phyloP scores from a whole-genome alignment of 1,139 yeast genomes.

The Candida sp. region DNA sequence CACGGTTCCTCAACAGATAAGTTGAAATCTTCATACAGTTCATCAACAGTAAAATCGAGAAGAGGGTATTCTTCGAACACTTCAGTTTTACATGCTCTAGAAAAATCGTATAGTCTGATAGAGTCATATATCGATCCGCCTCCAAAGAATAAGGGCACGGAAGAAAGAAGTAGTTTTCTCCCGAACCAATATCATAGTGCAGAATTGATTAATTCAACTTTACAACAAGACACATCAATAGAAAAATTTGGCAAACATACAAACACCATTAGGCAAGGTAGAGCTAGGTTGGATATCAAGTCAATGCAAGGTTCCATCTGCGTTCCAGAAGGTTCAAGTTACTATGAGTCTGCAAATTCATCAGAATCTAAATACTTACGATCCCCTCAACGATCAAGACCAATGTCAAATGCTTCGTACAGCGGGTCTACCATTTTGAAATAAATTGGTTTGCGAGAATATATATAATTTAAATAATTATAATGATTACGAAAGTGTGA shows the following conservation, averaged over 20 bases:
- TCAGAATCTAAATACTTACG: neutral
- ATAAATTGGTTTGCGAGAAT: no score
- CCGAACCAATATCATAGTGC: neutral
- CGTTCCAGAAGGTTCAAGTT: neutral
- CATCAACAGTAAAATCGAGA: conserved; percentile 10
- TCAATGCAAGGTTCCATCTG: conserved; percentile 20
- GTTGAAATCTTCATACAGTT: conserved; percentile 6
- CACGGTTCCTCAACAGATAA: conserved; percentile 7
- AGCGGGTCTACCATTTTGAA: neutral
- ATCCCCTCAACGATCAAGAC: neutral
- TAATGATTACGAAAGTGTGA: no score
- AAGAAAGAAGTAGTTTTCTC: neutral
- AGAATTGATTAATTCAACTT: neutral
- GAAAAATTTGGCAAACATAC: neutral
- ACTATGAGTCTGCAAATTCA: neutral
- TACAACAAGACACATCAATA: neutral
- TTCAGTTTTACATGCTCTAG: conserved; percentile 26
- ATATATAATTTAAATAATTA: no score
- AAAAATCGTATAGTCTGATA: conserved; percentile 28
- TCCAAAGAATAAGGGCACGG: neutral
- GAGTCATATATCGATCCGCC: conserved; percentile 12
- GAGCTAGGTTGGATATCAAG: conserved; percentile 13
- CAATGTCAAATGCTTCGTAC: neutral
- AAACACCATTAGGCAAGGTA: neutral
- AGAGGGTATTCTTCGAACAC: conserved; percentile 21